A percentile compares a stretch with the other conserved stretches of the same genome.
phyloP scores from a whole-genome alignment of 441 rosid genomes.

The Croton laevigatus region DNA sequence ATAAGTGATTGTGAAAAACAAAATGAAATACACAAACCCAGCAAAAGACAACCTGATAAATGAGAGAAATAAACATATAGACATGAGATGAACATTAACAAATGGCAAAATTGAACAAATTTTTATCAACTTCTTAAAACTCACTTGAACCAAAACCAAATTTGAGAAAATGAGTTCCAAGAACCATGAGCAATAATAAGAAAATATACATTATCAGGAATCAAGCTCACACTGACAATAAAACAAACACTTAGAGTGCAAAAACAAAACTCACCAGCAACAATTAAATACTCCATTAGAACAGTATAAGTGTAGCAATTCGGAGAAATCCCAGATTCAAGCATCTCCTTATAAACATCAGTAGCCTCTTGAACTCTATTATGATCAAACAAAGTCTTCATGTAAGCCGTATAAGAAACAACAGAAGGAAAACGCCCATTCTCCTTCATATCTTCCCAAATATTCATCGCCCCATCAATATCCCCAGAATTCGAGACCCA shows the following conservation, averaged over 20 bases:
- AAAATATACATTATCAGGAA: neutral
- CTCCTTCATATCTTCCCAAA: constrained; percentile 67
- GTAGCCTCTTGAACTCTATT: constrained; percentile 57
- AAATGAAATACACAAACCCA: constrained; percentile 16
- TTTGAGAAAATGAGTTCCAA: neutral
- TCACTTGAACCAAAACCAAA: neutral
- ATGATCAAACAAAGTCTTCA: constrained; percentile 68
- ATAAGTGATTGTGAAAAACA: neutral
- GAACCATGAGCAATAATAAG: constrained; percentile 5
- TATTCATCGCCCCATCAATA: constrained; percentile 52
- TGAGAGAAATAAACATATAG: neutral
- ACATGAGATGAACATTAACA: neutral
- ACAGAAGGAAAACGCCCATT: constrained; percentile 51
- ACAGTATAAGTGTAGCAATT: constrained; percentile 79
- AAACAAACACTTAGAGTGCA: constrained; percentile 14
- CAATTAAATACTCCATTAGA: constrained; percentile 29
- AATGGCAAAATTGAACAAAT: neutral
- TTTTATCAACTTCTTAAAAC: neutral
- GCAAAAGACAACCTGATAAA: constrained; percentile 20
- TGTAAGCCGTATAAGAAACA: constrained; percentile 74
- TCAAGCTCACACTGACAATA: constrained; percentile 9
- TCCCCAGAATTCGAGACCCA: constrained; percentile 71
- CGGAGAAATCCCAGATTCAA: constrained; percentile 51
- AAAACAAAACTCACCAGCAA: constrained; percentile 9
- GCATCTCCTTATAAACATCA: constrained; percentile 71